phyloP scores from a whole-genome alignment of 2,329 filamentous ascomycete genomes.

The Akanthomyces lecanii region DNA sequence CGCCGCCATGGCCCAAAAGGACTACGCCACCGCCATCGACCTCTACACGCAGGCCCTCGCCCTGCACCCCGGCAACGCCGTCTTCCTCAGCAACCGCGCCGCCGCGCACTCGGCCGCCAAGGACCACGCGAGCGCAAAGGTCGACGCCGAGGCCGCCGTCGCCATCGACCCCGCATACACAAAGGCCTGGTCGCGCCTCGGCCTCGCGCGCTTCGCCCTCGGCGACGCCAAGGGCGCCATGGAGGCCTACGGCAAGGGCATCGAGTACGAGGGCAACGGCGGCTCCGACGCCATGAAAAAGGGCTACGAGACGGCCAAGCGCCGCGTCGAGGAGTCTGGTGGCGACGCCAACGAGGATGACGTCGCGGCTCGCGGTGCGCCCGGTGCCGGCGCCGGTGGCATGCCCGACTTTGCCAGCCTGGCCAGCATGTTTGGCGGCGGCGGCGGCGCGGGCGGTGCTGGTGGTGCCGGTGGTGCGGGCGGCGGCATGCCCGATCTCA shows the following conservation, averaged over 20 bases:
- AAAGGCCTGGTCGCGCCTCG: slow-evolving; percentile 93
- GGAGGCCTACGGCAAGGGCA: slow-evolving; percentile 90
- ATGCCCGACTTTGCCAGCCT: slow-evolving; percentile 69
- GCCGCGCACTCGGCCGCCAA: slow-evolving; percentile 83
- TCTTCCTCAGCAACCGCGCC: slow-evolving; percentile 96
- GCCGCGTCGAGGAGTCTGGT: slow-evolving; percentile 76
- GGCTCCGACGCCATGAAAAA: slow-evolving; percentile 97
- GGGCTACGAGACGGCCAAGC: slow-evolving; percentile 90
- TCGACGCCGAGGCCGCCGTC: slow-evolving; percentile 88
- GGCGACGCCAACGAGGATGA: slow-evolving; percentile 29
- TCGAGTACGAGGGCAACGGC: slow-evolving; percentile 88
- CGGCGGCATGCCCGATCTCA: slow-evolving; percentile 83
- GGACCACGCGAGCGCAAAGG: slow-evolving; percentile 77
- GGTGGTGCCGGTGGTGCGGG: slow-evolving; percentile 58
- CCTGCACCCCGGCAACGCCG: slow-evolving; percentile 79
- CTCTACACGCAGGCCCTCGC: slow-evolving; percentile 83
- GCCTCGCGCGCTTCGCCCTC: slow-evolving; percentile 84
- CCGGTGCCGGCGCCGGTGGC: slow-evolving; percentile 50
- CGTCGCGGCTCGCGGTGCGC: slow-evolving; percentile 47
- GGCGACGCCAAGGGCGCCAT: slow-evolving; percentile 88
- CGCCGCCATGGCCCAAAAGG: slow-evolving; percentile 89
- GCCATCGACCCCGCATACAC: slow-evolving; percentile 87
- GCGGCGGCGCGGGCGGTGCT: slow-evolving; percentile 39
- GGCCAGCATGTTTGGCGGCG: slow-evolving; percentile 68
- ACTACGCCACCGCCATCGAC: slow-evolving; percentile 78